Evolutionary conservation across 345 rosid genomes (phyloP).

Genomic region (Passiflora organensis): DNA sequence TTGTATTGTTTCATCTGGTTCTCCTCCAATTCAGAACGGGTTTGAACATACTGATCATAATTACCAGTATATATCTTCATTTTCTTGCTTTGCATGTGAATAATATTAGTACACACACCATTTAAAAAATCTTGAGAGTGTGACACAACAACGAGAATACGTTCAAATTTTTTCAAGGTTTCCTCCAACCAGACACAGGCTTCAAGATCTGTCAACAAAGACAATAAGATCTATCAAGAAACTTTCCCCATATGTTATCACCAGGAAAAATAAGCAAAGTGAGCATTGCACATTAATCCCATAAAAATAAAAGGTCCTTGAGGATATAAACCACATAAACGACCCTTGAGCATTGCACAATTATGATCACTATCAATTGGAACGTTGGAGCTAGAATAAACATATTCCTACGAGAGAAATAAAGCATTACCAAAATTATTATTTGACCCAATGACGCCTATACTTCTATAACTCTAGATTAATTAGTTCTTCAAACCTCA

Average conservation of each 20-base stretch:
- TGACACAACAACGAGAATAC: conserved; percentile 89
- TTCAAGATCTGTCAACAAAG: conserved; percentile 66
- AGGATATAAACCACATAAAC: no score
- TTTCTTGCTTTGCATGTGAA: conserved; percentile 90
- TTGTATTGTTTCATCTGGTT: conserved; percentile 98
- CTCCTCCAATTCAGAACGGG: conserved; percentile 90
- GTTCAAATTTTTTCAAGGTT: conserved; percentile 79
- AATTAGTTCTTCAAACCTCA: background rate
- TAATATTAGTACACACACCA: conserved; percentile 93
- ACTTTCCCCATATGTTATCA: no score
- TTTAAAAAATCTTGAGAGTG: conserved; percentile 98
- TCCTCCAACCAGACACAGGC: conserved; percentile 99
- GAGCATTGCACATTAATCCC: no score
- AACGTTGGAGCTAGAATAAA: no score
- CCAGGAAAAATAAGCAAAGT: background rate
- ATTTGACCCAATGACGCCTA: no score
- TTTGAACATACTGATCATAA: conserved; percentile 92
- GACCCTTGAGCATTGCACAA: no score
- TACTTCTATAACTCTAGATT: background rate
- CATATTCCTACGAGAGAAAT: no score
- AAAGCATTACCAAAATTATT: no score
- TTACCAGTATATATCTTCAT: conserved; percentile 85
- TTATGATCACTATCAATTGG: no score
- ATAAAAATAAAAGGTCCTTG: no score
- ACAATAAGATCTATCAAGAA: background rate